These are phyloP conservation scores for Penicillium psychrosexuale DNA, from an alignment of 2,329 filamentous ascomycete genomes.

Conservation along the genomic window DNA sequence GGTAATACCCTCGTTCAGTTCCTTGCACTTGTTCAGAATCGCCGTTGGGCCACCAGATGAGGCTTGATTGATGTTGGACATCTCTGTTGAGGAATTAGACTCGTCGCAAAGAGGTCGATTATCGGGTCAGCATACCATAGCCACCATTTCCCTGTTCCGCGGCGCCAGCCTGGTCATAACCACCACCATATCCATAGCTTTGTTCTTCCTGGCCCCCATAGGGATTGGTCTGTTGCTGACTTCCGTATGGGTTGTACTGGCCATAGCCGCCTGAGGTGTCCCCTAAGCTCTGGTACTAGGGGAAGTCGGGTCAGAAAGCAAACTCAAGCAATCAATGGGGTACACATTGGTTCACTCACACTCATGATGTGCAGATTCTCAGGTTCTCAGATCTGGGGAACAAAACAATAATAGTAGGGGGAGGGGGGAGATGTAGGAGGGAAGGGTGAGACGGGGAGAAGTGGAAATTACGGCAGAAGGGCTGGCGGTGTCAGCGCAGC, in stretches of 20 bases:
- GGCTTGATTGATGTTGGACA: conserved; percentile 34
- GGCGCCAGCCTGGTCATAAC: conserved; percentile 30
- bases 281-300: conserved; percentile 30
- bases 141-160: conserved; percentile 35
- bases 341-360: conserved; percentile 44
- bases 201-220: conserved; percentile 30
- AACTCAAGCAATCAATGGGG: background rate
- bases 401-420: background rate
- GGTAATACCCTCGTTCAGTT: conserved; percentile 74
- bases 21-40: conserved; percentile 79
- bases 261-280: conserved; percentile 46
- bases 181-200: conserved; percentile 24
- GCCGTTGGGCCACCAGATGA: conserved; percentile 61
- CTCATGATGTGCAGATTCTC: conserved; percentile 43
- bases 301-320: conserved; percentile 12
- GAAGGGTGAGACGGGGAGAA: conserved; percentile 25
- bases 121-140: conserved; percentile 33
- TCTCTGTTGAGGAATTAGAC: conserved; percentile 36
- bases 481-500: conserved; percentile 17
- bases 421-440: conserved; percentile 11
- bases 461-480: conserved; percentile 19
- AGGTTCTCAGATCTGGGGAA: background rate
- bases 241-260: conserved; percentile 55
- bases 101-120: conserved; percentile 11
- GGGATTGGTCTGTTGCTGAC: conserved; percentile 29